Percentiles rank a stretch among this genome's conserved stretches.
These are phyloP conservation scores for Astrephomene gubernaculifera DNA, from an alignment of 139 green algal species.

Conservation along the genomic window DNA sequence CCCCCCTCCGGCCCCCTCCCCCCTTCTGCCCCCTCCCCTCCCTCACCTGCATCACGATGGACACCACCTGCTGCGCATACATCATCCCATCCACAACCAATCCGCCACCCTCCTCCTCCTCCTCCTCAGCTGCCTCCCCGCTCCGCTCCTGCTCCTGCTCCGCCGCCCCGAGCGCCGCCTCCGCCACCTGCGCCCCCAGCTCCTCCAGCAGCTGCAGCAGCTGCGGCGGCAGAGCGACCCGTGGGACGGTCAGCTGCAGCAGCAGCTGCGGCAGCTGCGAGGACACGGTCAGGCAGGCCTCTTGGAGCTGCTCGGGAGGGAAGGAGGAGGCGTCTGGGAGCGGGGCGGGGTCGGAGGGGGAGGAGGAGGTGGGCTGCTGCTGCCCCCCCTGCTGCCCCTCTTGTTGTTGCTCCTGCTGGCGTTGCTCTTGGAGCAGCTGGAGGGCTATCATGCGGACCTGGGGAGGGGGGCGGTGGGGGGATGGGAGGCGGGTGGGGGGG, in stretches of 20 bases:
- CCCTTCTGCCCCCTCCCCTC: not conserved
- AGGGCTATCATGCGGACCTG: not conserved
- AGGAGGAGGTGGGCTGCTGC: not conserved
- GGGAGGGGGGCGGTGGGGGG: not conserved
- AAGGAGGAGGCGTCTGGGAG: no score
- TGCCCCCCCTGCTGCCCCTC: not conserved
- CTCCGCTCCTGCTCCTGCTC: not conserved
- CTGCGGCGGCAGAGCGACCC: slow-evolving; percentile 10
- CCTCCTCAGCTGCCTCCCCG: not conserved
- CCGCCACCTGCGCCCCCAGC: slow-evolving; percentile 1
- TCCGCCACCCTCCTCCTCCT: not conserved
- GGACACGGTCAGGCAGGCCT: not conserved
- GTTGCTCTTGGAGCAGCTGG: slow-evolving; percentile 4
- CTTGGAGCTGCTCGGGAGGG: not conserved
- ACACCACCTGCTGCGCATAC: slow-evolving; percentile 13
- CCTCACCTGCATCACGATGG: slow-evolving; percentile 13
- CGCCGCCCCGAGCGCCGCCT: not conserved
- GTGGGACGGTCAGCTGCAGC: slow-evolving; percentile 1
- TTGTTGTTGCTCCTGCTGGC: not conserved
- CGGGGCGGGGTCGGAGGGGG: not conserved
- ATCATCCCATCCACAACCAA: not conserved
- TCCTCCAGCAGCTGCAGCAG: slow-evolving; percentile 8
- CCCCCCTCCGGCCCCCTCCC: not conserved
- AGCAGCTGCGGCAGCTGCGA: slow-evolving; percentile 8
- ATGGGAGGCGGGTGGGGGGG: not conserved